Conservation (phyloP, 805 yeast species). For the Yamadazyma philogaea region DNA sequence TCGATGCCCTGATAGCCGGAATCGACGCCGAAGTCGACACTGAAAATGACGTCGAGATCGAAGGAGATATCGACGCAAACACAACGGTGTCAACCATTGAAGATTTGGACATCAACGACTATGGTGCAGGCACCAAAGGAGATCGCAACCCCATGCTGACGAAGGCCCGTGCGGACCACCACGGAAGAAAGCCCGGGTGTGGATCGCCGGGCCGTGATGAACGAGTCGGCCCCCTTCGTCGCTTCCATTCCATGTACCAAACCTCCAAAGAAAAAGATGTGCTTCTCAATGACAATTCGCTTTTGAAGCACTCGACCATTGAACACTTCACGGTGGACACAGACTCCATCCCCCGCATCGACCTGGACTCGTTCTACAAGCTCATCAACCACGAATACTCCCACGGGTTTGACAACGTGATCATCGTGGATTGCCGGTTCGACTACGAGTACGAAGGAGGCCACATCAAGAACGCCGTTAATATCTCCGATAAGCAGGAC, state of each 20-base stretch:
- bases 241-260: conserved; percentile 70
- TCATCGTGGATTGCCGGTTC: conserved; percentile 85
- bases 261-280: conserved; percentile 33
- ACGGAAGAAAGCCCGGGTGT: too few relatives aligned
- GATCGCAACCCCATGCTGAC: too few relatives aligned
- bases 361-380: conserved; percentile 52
- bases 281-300: conserved; percentile 28
- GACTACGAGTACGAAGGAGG: conserved; percentile 92
- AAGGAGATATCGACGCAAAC: conserved; percentile 12
- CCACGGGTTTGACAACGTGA: conserved; percentile 51
- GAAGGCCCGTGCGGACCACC: too few relatives aligned
- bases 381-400: conserved; percentile 53
- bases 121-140: conserved; percentile 1
- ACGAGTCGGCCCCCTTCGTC: conserved; percentile 39
- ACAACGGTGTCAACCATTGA: conserved; percentile 17
- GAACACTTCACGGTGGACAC: conserved; percentile 32
- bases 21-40: neutral
- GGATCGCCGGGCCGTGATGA: too few relatives aligned
- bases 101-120: conserved; percentile 9
- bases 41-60: conserved; percentile 1
- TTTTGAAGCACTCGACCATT: conserved; percentile 27
- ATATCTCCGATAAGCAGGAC: conserved; percentile 66
- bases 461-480: conserved; percentile 80
- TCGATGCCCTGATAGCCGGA: neutral
- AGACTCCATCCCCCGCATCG: conserved; percentile 71